Percentiles rank a stretch among this genome's conserved stretches.
These are phyloP conservation scores for Nannochloris sp. DNA, from an alignment of 139 green algal genomes.

Conservation along the genomic window DNA sequence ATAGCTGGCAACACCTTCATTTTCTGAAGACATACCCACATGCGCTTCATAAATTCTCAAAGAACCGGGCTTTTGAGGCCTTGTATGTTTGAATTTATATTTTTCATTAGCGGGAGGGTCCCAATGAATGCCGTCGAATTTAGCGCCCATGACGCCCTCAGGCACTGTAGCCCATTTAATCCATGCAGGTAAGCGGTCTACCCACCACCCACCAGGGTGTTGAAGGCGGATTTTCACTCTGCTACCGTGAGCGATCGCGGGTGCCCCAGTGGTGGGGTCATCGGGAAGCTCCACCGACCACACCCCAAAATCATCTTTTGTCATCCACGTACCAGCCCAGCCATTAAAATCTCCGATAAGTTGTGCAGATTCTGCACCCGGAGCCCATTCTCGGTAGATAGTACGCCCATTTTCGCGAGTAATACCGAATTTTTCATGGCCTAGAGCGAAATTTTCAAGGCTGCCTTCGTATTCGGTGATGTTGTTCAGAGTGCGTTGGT, in stretches of 20 bases:
- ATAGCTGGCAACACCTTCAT: constrained; percentile 68
- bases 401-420: constrained; percentile 33
- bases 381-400: constrained; percentile 86
- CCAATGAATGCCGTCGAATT: constrained; percentile 93
- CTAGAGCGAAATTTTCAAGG: constrained; percentile 55
- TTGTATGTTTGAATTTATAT: constrained; percentile 29
- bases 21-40: constrained; percentile 88
- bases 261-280: too few relatives aligned
- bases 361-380: constrained; percentile 55
- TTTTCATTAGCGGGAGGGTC: constrained; percentile 60
- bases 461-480: constrained; percentile 60
- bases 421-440: constrained; percentile 77
- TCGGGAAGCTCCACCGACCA: constrained; percentile 68
- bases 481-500: constrained; percentile 33
- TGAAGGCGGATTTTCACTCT: constrained; percentile 79
- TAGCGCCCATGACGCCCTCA: constrained; percentile 65
- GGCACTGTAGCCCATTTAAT: constrained; percentile 59
- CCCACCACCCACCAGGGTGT: constrained; percentile 51
- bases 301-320: constrained; percentile 71
- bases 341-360: constrained; percentile 87
- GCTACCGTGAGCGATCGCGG: constrained; percentile 67
- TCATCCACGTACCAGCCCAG: constrained; percentile 67
- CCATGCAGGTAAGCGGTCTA: constrained; percentile 87
- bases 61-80: constrained; percentile 40
- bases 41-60: constrained; percentile 95